Conservation (phyloP, 176 grass and related monocot species). For the Saccharum officinarum region DNA sequence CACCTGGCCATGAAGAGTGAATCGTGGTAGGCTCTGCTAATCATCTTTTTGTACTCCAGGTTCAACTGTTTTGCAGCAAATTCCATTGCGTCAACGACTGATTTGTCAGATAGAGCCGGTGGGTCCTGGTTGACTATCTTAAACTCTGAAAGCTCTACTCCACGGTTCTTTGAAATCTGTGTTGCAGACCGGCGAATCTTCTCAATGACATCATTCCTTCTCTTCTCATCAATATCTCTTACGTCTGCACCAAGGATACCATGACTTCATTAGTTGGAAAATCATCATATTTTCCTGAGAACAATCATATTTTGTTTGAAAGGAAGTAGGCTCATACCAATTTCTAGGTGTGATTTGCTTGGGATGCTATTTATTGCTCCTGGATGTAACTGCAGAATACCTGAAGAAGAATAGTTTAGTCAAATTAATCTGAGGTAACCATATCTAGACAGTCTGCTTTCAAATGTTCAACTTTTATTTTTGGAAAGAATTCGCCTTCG, state of each 20-base stretch:
- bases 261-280: not conserved
- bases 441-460: conserved; percentile 19
- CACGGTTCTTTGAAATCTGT: conserved; percentile 61
- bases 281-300: not conserved
- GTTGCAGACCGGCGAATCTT: conserved; percentile 63
- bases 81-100: conserved; percentile 71
- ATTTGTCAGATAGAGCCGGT: conserved; percentile 72
- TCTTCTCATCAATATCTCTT: conserved; percentile 87
- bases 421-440: conserved; percentile 10
- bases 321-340: conserved; percentile 61
- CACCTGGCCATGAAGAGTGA: conserved; percentile 99
- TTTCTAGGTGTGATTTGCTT: conserved; percentile 97
- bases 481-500: not conserved
- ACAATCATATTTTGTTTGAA: not conserved
- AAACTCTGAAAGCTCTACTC: conserved; percentile 77
- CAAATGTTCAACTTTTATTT: not conserved
- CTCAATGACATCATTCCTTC: conserved; percentile 81
- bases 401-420: conserved; percentile 37
- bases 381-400: conserved; percentile 96
- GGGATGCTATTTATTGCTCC: conserved; percentile 98
- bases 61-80: conserved; percentile 62
- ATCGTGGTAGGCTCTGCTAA: conserved; percentile 97
- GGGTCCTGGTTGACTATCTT: conserved; percentile 93
- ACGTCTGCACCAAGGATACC: conserved; percentile 52
- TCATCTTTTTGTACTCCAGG: conserved; percentile 77